phyloP scores from a whole-genome alignment of 164 flowering plant species.

The Stephania yunnanensis region DNA sequence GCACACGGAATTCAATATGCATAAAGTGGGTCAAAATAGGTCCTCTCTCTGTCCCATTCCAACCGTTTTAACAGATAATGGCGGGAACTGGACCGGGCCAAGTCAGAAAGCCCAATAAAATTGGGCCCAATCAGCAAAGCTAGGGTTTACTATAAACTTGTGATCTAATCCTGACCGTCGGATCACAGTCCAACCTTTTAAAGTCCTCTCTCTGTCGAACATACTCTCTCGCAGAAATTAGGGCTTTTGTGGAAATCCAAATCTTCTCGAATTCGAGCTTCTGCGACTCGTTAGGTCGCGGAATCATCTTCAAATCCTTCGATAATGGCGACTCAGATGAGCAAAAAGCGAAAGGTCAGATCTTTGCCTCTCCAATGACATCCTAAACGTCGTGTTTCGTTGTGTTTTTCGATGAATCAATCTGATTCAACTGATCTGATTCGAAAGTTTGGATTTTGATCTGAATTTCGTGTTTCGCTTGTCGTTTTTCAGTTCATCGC shows the following conservation, averaged over 20 bases:
- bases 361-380: not conserved
- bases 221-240: not conserved
- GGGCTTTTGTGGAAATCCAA: conserved; percentile 10
- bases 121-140: not conserved
- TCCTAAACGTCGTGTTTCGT: not conserved
- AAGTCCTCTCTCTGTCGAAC: not conserved
- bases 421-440: not conserved
- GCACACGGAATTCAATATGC: too few relatives aligned
- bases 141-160: conserved; percentile 5
- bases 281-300: not conserved
- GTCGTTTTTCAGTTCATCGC: conserved; percentile 43
- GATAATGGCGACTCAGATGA: conserved; percentile 55
- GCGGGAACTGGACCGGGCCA: not conserved
- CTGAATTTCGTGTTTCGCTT: not conserved
- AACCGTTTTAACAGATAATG: conserved; percentile 14
- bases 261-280: not conserved
- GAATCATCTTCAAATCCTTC: not conserved
- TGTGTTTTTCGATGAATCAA: not conserved
- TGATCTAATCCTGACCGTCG: conserved; percentile 11
- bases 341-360: conserved; percentile 60
- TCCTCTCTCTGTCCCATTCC: conserved; percentile 4
- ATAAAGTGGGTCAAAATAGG: too few relatives aligned
- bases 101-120: not conserved
- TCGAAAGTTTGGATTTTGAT: not conserved
- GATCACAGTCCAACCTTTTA: conserved; percentile 3